phyloP scores from a whole-genome alignment of 208 protist genomes.

The Acanthamoeba healyi region DNA sequence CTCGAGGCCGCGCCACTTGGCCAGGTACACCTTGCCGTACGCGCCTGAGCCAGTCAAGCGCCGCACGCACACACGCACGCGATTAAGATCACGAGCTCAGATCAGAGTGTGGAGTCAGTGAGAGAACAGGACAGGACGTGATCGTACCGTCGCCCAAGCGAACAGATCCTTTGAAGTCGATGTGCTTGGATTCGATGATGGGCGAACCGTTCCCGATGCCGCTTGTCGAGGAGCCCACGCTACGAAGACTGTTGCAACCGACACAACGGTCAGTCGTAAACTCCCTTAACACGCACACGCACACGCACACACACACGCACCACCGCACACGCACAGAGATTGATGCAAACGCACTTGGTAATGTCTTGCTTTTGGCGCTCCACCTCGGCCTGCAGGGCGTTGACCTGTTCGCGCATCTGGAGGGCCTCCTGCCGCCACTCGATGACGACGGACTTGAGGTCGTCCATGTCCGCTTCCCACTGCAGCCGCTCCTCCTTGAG shows the following conservation, averaged over 20 bases:
- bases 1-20: slow-evolving; percentile 28
- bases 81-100: too few relatives aligned
- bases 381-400: not conserved
- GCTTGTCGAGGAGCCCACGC: not conserved
- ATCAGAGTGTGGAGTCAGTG: too few relatives aligned
- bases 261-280: not conserved
- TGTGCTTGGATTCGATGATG: slow-evolving; percentile 8
- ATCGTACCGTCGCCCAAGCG: not conserved
- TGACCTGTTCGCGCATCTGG: not conserved
- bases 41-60: too few relatives aligned
- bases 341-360: not conserved
- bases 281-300: too few relatives aligned
- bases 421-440: slow-evolving; percentile 13
- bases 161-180: not conserved
- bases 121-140: too few relatives aligned
- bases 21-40: slow-evolving; percentile 25
- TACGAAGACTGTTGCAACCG: not conserved
- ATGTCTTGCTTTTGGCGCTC: not conserved
- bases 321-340: too few relatives aligned
- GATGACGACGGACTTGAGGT: not conserved
- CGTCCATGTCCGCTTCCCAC: not conserved
- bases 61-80: too few relatives aligned
- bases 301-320: too few relatives aligned
- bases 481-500: not conserved
- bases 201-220: not conserved